Evolutionary conservation across 2,329 filamentous ascomycete genomes (phyloP), one percentile per base, ranked within the genome.

Genomic region (Alternaria triticimaculans): DNA sequence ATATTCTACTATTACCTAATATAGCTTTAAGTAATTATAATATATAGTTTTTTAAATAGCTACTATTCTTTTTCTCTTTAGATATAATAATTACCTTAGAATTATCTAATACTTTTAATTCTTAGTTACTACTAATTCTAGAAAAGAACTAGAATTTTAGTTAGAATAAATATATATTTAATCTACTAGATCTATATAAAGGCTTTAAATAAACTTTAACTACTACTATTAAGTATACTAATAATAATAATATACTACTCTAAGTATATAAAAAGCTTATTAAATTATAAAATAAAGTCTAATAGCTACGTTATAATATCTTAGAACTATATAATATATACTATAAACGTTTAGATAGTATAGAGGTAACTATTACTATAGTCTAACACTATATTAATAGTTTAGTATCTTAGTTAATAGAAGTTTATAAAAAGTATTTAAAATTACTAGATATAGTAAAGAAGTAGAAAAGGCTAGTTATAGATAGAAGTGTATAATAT

Each of bases 361-460:
- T 69, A 14, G 59, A 66, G 33, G 26, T 18, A 44, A 65, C n/a
- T 11, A 26, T 69, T 7, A 14, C 28, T 0, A 26, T 25, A 55
- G 49, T 57, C 9, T 20, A 56, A 30, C 45, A 57, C 46, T 69
- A 69, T 58, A 45, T 67, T 6, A 49, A 67, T 20, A 55, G 48
- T 58, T 45, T 69, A 4, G 54, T 67, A 18, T 54, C 60, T 54
- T 69, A 21, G 66, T 69, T 20, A 3, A 55, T 67, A 10, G 62
- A 66, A 44, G 66, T 69, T 25, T 30, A 69, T 30, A 28, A 69
- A 6, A 69, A 63, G 37, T 69, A 63, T 44, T 62, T 41, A 30
- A 60, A 58, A 56, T 23, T 69, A 58, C 23, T 64, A 49, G 50
- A 59, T 2, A 41, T 65, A 6, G 54, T 41, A n/a, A 7, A 56